A percentile compares a stretch with the other conserved stretches of the same genome.
Evolutionary conservation across 2,329 filamentous ascomycete genomes (phyloP).

Genomic region (Hypoxylon rubiginosum): DNA sequence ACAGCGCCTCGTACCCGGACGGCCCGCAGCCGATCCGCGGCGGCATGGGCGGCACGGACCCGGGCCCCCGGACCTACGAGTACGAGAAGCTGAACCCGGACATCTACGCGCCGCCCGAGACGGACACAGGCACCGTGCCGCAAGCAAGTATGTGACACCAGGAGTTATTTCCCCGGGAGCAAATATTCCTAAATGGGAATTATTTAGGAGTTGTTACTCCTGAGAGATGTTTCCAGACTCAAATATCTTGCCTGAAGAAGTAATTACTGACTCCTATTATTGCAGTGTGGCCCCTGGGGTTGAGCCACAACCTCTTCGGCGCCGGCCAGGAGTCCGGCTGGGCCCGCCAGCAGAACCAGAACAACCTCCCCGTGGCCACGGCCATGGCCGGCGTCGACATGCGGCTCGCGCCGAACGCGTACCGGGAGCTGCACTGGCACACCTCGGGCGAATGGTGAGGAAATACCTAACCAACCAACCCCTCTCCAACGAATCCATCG

Average conservation of each 20-base stretch:
- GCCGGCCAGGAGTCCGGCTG: constrained; percentile 61
- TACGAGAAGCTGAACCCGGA: constrained; percentile 69
- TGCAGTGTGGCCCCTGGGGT: constrained; percentile 70
- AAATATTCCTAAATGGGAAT: too few species aligned
- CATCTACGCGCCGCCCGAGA: constrained; percentile 65
- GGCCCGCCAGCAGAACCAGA: constrained; percentile 67
- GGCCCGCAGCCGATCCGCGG: constrained; percentile 70
- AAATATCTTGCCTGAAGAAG: too few species aligned
- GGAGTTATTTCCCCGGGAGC: too few species aligned
- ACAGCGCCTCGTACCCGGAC: constrained; percentile 55
- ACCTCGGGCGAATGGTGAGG: constrained; percentile 56
- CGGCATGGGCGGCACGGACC: constrained; percentile 62
- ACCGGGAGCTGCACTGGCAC: constrained; percentile 75
- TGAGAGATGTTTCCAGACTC: too few species aligned
- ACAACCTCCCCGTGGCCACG: constrained; percentile 63
- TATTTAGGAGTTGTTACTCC: too few species aligned
- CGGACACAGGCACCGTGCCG: constrained; percentile 63
- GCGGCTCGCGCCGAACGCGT: constrained; percentile 68
- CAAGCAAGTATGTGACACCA: too few species aligned
- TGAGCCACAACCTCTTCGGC: constrained; percentile 64
- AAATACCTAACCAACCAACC: neutral
- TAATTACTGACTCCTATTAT: too few species aligned
- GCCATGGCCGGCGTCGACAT: constrained; percentile 71
- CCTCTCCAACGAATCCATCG: neutral
- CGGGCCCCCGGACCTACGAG: constrained; percentile 64